A percentile compares a stretch with the other conserved stretches of the same genome.
These are phyloP conservation scores for Brassica cretica DNA, from an alignment of 345 rosid genomes.

Conservation along the genomic window DNA sequence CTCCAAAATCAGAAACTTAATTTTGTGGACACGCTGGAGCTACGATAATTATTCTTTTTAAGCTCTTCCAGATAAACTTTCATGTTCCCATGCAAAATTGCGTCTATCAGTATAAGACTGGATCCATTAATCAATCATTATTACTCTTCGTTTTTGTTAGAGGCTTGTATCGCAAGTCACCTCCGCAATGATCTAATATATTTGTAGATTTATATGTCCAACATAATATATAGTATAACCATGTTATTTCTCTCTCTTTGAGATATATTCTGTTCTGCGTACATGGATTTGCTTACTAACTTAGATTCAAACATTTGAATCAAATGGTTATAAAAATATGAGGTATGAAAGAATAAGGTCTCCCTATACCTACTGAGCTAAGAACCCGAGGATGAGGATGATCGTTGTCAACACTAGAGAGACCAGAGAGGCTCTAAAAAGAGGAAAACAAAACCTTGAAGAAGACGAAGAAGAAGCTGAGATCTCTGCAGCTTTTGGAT, in stretches of 20 bases:
- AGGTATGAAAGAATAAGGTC: slow-evolving; percentile 15
- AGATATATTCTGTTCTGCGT: not conserved
- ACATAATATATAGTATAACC: not conserved
- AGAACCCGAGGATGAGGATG: slow-evolving; percentile 21
- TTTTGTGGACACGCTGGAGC: not conserved
- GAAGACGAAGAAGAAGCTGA: slow-evolving; percentile 27
- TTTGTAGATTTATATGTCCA: not conserved
- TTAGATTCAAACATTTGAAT: slow-evolving; percentile 21
- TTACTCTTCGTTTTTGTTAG: not conserved
- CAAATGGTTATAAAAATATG: not conserved
- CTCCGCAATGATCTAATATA: not conserved
- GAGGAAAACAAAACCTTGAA: slow-evolving; percentile 30
- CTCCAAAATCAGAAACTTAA: not conserved
- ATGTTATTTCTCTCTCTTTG: not conserved
- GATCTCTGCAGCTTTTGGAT: slow-evolving; percentile 32
- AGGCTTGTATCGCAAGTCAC: not conserved
- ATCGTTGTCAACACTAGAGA: slow-evolving; percentile 33
- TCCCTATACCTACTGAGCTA: slow-evolving; percentile 17
- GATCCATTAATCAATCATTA: not conserved
- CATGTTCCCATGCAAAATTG: not conserved
- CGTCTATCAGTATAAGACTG: not conserved
- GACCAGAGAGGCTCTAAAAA: slow-evolving; percentile 38
- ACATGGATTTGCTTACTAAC: slow-evolving; percentile 24
- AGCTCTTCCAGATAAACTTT: not conserved
- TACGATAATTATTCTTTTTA: not conserved